Conservation (phyloP, 108 stramenopile species). For the Parmales sp. region DNA sequence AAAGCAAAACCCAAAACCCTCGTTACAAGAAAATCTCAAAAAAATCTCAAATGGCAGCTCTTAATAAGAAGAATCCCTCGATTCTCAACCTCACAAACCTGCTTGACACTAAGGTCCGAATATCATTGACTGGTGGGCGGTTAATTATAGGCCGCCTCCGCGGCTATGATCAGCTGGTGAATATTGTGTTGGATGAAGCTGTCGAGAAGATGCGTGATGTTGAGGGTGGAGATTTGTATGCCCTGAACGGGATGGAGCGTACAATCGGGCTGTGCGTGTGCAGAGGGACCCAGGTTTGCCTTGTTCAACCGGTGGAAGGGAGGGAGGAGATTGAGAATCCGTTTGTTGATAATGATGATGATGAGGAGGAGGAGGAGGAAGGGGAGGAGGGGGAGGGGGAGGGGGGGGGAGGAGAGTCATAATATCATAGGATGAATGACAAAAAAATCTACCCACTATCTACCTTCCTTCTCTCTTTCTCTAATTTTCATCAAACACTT, state of each 20-base stretch:
- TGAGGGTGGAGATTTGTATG: too few species aligned
- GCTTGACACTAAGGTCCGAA: too few species aligned
- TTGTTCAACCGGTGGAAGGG: neutral
- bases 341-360: neutral
- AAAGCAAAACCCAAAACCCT: too few species aligned
- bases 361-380: neutral
- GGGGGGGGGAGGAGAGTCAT: neutral
- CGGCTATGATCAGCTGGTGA: conserved; percentile 78
- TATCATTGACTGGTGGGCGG: too few species aligned
- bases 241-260: neutral
- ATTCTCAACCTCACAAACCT: too few species aligned
- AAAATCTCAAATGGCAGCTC: too few species aligned
- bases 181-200: conserved; percentile 73
- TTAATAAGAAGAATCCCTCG: too few species aligned
- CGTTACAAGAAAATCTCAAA: too few species aligned
- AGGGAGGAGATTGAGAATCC: conserved; percentile 6
- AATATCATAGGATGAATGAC: too few species aligned
- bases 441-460: too few species aligned
- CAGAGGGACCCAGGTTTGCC: neutral
- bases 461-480: too few species aligned
- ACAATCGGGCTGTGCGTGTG: neutral
- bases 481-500: too few species aligned
- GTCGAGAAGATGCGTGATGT: neutral
- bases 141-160: conserved; percentile 61
- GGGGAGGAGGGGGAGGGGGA: neutral